These are phyloP conservation scores for Eucalyptus albens DNA, from an alignment of 345 rosid genomes.

Conservation along the genomic window DNA sequence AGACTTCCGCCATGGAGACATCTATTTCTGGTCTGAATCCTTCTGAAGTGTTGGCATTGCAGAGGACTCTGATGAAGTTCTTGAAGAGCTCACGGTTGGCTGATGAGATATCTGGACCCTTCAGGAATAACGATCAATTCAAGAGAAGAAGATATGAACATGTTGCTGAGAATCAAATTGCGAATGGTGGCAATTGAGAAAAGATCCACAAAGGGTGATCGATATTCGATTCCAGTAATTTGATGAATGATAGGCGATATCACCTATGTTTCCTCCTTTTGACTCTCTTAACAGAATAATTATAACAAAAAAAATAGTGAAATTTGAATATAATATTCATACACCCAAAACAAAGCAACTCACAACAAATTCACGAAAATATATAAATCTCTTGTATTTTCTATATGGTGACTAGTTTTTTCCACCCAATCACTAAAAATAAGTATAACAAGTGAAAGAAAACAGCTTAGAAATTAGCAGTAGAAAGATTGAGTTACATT, in stretches of 20 bases:
- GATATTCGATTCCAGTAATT: background rate
- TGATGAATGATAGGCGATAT: background rate
- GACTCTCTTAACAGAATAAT: background rate
- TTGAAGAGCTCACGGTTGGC: constrained; percentile 31
- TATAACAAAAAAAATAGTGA: background rate
- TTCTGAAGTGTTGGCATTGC: constrained; percentile 75
- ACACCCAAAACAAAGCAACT: background rate
- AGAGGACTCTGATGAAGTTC: constrained; percentile 50
- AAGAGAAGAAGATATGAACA: background rate
- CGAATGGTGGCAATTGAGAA: background rate
- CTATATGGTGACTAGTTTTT: background rate
- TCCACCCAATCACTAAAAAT: background rate
- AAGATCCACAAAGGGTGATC: background rate
- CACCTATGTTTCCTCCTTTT: background rate
- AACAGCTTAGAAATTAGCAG: background rate
- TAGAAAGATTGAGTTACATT: background rate
- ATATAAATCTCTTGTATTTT: background rate
- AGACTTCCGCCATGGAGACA: constrained; percentile 47
- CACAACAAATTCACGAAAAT: background rate
- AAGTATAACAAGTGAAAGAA: background rate
- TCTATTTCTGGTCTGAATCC: constrained; percentile 54
- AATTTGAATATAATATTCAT: background rate
- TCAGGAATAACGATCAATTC: background rate
- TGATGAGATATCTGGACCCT: constrained; percentile 55
- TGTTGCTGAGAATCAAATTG: background rate